phyloP scores from a whole-genome alignment of 768 basidiomycete genomes.

The Suillus americanus region DNA sequence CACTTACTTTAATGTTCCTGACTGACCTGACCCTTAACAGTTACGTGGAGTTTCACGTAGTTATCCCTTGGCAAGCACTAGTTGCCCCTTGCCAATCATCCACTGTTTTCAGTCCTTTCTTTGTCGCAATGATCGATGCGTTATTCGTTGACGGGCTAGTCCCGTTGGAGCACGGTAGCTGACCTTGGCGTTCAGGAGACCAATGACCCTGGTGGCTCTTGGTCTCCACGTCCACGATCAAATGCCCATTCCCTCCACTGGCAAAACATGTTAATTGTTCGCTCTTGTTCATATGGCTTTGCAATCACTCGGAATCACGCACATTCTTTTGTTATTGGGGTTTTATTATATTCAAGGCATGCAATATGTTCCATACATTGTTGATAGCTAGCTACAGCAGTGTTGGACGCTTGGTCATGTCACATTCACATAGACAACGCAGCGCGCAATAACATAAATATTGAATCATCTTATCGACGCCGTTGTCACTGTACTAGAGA shows the following conservation, averaged over 20 bases:
- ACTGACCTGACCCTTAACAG: slow-evolving; percentile 6
- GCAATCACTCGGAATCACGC: neutral
- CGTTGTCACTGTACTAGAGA: neutral
- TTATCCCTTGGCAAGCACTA: slow-evolving; percentile 22
- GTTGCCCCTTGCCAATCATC: slow-evolving; percentile 9
- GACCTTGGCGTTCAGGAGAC: slow-evolving; percentile 29
- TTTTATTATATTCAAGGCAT: slow-evolving; percentile 11
- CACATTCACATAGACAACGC: slow-evolving; percentile 11
- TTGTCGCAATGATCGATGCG: slow-evolving; percentile 10
- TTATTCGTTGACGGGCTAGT: slow-evolving; percentile 16
- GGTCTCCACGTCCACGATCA: slow-evolving; percentile 23
- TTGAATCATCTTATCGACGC: neutral
- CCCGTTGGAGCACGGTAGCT: slow-evolving; percentile 15
- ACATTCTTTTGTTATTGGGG: slow-evolving; percentile 17
- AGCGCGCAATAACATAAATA: slow-evolving; percentile 10
- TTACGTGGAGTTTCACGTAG: neutral
- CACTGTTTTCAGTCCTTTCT: slow-evolving; percentile 13
- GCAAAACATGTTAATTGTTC: slow-evolving; percentile 14
- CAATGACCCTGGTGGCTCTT: slow-evolving; percentile 46
- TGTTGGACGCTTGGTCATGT: slow-evolving; percentile 10
- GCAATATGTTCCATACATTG: slow-evolving; percentile 6
- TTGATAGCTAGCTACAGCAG: slow-evolving; percentile 14
- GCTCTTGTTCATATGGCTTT: neutral
- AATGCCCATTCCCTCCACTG: slow-evolving; percentile 18
- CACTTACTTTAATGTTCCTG: slow-evolving; percentile 1